phyloP scores from a whole-genome alignment of 192 early-diverging fungal species.

The Backusella australiensis region DNA sequence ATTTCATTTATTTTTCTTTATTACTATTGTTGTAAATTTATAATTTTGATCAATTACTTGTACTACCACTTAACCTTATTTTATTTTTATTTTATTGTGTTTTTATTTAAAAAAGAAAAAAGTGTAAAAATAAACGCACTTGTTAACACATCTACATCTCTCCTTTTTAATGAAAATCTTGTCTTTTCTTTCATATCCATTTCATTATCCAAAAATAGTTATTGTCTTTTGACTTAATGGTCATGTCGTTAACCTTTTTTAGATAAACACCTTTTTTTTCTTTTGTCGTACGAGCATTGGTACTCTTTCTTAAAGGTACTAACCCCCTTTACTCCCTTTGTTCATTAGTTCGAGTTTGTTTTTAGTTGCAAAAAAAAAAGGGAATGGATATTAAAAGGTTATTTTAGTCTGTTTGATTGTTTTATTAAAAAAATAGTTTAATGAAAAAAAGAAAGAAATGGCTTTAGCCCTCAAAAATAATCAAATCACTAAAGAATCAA shows the following conservation, averaged over 20 bases:
- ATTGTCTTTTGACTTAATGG: neutral
- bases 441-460: neutral
- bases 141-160: neutral
- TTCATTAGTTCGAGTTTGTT: neutral
- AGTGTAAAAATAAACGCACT: neutral
- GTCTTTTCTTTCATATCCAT: neutral
- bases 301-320: neutral
- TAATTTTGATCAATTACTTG: slow-evolving; percentile 5
- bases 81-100: neutral
- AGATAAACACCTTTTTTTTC: neutral
- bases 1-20: neutral
- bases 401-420: neutral
- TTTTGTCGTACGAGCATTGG: neutral
- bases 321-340: neutral
- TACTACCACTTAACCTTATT: neutral
- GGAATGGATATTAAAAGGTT: neutral
- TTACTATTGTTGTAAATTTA: slow-evolving; percentile 2
- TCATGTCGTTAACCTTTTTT: neutral
- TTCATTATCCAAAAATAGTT: neutral
- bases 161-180: neutral
- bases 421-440: neutral
- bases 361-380: neutral
- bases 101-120: neutral
- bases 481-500: neutral
- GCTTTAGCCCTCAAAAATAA: neutral